Percentiles rank a stretch among this genome's conserved stretches.
phyloP scores from a whole-genome alignment of 805 yeast genomes.

The Lachancea meyersii region DNA sequence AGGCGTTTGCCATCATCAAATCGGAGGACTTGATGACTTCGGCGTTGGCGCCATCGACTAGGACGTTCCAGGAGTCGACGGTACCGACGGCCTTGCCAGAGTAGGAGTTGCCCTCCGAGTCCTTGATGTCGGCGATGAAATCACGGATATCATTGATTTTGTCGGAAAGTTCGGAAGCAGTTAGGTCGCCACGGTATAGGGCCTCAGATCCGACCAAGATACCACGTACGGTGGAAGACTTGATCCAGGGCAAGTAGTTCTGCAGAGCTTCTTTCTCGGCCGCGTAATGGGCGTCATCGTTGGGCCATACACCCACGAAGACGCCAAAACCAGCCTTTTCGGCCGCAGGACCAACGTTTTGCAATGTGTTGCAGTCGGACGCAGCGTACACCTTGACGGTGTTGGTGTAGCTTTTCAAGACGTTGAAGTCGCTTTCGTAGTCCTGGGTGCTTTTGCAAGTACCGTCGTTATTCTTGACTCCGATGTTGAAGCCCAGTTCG shows the following conservation, averaged over 20 bases:
- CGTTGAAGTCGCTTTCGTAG: constrained; percentile 60
- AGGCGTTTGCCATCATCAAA: constrained; percentile 86
- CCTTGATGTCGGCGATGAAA: constrained; percentile 55
- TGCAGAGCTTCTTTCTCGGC: constrained; percentile 70
- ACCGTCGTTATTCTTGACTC: constrained; percentile 71
- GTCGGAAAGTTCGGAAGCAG: constrained; percentile 66
- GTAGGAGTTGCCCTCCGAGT: constrained; percentile 77
- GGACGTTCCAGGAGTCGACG: constrained; percentile 92
- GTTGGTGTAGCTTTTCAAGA: constrained; percentile 51
- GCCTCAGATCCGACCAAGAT: constrained; percentile 95
- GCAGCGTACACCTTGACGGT: constrained; percentile 83
- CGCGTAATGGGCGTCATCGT: constrained; percentile 67
- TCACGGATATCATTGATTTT: constrained; percentile 58
- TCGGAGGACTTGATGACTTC: constrained; percentile 79
- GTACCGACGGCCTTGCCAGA: constrained; percentile 73
- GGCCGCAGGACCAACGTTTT: constrained; percentile 80
- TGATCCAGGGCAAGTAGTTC: constrained; percentile 64
- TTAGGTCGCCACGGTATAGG: constrained; percentile 80
- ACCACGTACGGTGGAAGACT: constrained; percentile 62
- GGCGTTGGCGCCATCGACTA: constrained; percentile 69
- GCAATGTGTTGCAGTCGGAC: constrained; percentile 88
- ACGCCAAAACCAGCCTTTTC: constrained; percentile 69
- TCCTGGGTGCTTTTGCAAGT: constrained; percentile 70
- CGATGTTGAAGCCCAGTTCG: constrained; percentile 77
- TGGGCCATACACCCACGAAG: constrained; percentile 92